Evolutionary conservation across 495 filamentous ascomycete genomes (phyloP).

Genomic region (Chaetomium cochliodes): DNA sequence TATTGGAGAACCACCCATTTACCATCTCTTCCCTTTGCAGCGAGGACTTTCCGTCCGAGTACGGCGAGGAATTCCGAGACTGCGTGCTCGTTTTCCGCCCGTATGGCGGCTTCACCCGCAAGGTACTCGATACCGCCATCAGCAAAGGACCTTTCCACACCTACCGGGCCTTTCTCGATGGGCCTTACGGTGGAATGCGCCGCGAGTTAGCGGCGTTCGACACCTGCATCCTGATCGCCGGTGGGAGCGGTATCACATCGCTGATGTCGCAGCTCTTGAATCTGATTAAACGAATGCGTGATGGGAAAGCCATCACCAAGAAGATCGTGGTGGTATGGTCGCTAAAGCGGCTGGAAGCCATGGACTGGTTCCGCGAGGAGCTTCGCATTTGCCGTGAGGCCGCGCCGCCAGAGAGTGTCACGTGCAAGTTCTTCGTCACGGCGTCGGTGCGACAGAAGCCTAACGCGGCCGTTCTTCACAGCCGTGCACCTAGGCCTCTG

Average conservation of each 20-base stretch:
- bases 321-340: constrained; percentile 90
- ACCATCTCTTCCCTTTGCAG: constrained; percentile 88
- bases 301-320: constrained; percentile 87
- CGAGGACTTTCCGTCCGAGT: constrained; percentile 81
- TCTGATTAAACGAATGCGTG: constrained; percentile 89
- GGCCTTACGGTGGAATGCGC: constrained; percentile 92
- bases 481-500: constrained; percentile 57
- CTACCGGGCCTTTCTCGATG: constrained; percentile 86
- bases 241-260: constrained; percentile 91
- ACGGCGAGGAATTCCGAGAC: constrained; percentile 82
- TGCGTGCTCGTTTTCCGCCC: constrained; percentile 88
- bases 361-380: constrained; percentile 98
- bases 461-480: constrained; percentile 34
- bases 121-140: constrained; percentile 72
- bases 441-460: constrained; percentile 57
- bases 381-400: constrained; percentile 82
- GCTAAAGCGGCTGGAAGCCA: constrained; percentile 81
- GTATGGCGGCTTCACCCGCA: constrained; percentile 81
- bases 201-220: constrained; percentile 91
- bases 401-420: constrained; percentile 78
- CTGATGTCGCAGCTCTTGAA: constrained; percentile 86
- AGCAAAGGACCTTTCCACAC: constrained; percentile 81
- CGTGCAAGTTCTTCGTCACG: constrained; percentile 93
- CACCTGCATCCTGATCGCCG: constrained; percentile 86
- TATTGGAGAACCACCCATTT: constrained; percentile 93